Evolutionary conservation across 805 yeast genomes (phyloP), one percentile per base, ranked within the genome.

Genomic region (Candida palmyrensis): DNA sequence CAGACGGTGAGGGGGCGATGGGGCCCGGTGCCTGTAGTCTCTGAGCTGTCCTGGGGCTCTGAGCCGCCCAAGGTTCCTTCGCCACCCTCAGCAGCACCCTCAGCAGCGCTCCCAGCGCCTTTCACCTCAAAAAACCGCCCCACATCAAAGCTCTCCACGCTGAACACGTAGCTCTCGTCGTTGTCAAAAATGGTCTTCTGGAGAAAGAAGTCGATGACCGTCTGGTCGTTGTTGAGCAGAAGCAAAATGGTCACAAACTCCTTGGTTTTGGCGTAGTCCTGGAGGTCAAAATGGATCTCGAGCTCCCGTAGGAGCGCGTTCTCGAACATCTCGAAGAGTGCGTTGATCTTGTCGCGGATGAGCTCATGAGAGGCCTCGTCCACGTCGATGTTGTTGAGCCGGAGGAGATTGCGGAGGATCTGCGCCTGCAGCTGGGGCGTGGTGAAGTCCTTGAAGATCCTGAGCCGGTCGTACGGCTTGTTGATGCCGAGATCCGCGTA

Each of bases 291-390:
- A 40, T 71, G 79, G 19, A 67, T 55, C 32, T 82, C 89, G 38
- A 84, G 66, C 49, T 86, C 94, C 29, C 76, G 56, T 11, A 85
- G 51, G 6, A 82, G 67, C 0, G 92, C 84, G 49, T 73, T 81
- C 25, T 82, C 80, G 49, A 86, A 84, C 13, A 84, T 62, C 46
- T 82, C 90, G 24, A 77, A 53, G 9, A 79, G 62, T 3, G 82
- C 66, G 23, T 67, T 69, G 29, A 82, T 55, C 38, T 75, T 70
- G 45, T 50, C 66, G 44, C 49, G 61, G 39, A 46, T 59, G 30
- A 40, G 35, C 36, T 37, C 48, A 44, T 57, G 45, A 11, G 54
- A 48, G 27, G 40, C 59, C 45, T 48, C 59, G 29, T 48, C 43
- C 25, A 43, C 52, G 42, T 50, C 71, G 8, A 62, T 48, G 25